These are phyloP conservation scores for Trametes sanguinea DNA, from an alignment of 768 basidiomycete species.

Conservation along the genomic window DNA sequence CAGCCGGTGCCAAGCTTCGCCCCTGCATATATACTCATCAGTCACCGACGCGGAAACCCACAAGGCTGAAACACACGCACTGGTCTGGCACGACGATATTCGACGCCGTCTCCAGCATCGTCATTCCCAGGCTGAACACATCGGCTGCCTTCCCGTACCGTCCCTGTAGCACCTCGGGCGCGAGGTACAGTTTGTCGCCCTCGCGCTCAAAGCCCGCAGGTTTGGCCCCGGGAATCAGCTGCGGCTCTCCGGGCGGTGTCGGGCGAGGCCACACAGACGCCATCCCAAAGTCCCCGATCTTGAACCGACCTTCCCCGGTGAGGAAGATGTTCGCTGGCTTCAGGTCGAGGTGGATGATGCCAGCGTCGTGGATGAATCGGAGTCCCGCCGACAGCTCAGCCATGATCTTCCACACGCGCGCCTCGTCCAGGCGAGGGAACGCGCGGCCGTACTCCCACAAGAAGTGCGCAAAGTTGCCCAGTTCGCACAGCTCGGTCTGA, in stretches of 20 bases:
- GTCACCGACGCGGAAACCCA: conserved; percentile 19
- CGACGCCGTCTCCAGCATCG: conserved; percentile 90
- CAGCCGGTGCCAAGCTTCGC: conserved; percentile 91
- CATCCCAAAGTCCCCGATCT: conserved; percentile 99
- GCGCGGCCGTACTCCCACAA: conserved; percentile 86
- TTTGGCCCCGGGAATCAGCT: conserved; percentile 22
- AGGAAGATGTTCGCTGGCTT: conserved; percentile 98
- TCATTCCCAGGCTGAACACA: conserved; percentile 97
- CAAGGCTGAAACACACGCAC: conserved; percentile 50
- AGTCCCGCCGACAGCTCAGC: conserved; percentile 89
- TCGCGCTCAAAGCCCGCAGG: conserved; percentile 77
- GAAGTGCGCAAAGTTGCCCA: conserved; percentile 90
- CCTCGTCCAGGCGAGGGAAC: conserved; percentile 87
- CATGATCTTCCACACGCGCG: conserved; percentile 93
- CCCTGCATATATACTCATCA: conserved; percentile 49
- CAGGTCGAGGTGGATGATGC: conserved; percentile 92
- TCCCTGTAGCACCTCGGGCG: conserved; percentile 93
- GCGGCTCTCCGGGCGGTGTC: conserved; percentile 33
- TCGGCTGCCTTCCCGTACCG: conserved; percentile 92
- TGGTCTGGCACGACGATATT: conserved; percentile 98
- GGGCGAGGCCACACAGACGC: conserved; percentile 89
- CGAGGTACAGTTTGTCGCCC: conserved; percentile 96
- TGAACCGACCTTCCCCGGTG: conserved; percentile 82
- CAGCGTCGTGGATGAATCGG: conserved; percentile 83
- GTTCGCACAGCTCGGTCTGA: conserved; percentile 91